A percentile compares a stretch with the other conserved stretches of the same genome.
Conservation (phyloP, 352 stramenopile genomes). For the Globisporangium sylvaticum region DNA sequence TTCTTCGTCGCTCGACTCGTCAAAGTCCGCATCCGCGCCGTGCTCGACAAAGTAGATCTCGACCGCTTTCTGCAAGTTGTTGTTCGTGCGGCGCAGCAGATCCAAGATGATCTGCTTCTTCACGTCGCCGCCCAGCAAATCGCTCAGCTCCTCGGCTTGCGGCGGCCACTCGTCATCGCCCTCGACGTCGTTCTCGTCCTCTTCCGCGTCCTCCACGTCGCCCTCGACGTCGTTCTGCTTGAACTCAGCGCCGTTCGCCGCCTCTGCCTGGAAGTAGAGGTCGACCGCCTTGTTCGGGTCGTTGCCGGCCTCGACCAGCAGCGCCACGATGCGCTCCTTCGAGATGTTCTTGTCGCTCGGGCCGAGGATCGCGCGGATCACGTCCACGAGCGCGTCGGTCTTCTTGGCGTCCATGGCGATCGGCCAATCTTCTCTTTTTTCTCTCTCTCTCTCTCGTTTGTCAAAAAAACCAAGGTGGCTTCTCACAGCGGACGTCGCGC, state of each 20-base stretch:
- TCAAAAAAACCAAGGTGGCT: background rate
- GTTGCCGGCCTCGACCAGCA: conserved; percentile 55
- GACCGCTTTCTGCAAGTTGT: conserved; percentile 73
- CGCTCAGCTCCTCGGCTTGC: conserved; percentile 52
- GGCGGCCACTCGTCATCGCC: conserved; percentile 34
- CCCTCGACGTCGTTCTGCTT: conserved; percentile 55
- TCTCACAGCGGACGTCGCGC: background rate
- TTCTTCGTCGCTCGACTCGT: conserved; percentile 42
- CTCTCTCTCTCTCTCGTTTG: background rate
- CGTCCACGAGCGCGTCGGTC: conserved; percentile 67
- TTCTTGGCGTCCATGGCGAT: conserved; percentile 40
- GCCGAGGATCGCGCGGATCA: conserved; percentile 76
- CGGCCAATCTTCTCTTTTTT: background rate
- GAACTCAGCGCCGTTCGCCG: conserved; percentile 31
- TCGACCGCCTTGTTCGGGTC: conserved; percentile 84
- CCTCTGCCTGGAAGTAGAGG: conserved; percentile 69
- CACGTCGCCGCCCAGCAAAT: conserved; percentile 72
- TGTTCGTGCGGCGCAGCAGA: conserved; percentile 58
- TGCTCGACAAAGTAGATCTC: conserved; percentile 80
- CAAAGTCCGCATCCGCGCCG: conserved; percentile 33
- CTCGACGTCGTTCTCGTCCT: conserved; percentile 33
- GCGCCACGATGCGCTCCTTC: conserved; percentile 56
- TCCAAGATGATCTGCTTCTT: conserved; percentile 44
- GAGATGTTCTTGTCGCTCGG: conserved; percentile 48
- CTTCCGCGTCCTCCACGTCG: conserved; percentile 31